These are phyloP conservation scores for Schizophyllum amplum DNA, from an alignment of 1,284 basidiomycete species.

Conservation along the genomic window DNA sequence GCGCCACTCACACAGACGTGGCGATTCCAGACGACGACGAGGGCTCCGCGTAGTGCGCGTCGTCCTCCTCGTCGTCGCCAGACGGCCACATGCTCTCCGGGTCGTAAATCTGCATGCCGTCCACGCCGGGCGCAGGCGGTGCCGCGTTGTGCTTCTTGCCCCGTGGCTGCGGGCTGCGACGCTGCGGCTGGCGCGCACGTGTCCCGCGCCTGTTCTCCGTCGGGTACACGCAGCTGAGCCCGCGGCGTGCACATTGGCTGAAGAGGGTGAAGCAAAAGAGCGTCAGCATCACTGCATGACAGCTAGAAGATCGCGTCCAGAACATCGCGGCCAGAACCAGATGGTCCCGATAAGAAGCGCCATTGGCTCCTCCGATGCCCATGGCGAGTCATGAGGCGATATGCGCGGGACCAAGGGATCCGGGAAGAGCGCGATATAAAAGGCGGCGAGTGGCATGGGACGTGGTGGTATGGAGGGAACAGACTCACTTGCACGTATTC, in stretches of 20 bases:
- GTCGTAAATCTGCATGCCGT: neutral
- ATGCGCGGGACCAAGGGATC: neutral
- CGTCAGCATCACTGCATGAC: conserved; percentile 10
- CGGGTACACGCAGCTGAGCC: conserved; percentile 52
- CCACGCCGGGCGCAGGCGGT: neutral
- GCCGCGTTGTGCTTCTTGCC: neutral
- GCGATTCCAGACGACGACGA: too few relatives aligned
- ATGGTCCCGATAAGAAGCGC: neutral
- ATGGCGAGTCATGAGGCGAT: neutral
- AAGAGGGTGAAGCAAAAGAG: conserved; percentile 16
- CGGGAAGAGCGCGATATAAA: neutral
- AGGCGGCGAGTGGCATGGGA: neutral
- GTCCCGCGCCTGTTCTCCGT: conserved; percentile 50
- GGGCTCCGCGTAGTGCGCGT: neutral
- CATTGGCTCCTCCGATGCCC: neutral
- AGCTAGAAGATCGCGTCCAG: conserved; percentile 5
- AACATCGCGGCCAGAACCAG: neutral
- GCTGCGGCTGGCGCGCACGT: conserved; percentile 17
- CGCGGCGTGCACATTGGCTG: conserved; percentile 55
- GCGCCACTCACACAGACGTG: too few relatives aligned
- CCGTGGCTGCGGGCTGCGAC: neutral
- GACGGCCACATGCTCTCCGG: neutral
- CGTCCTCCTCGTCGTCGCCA: neutral
- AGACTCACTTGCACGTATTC: conserved; percentile 53
- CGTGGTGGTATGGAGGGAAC: neutral